Conservation (phyloP, 768 basidiomycete species). For the Boletus rufocinnamomeus region DNA sequence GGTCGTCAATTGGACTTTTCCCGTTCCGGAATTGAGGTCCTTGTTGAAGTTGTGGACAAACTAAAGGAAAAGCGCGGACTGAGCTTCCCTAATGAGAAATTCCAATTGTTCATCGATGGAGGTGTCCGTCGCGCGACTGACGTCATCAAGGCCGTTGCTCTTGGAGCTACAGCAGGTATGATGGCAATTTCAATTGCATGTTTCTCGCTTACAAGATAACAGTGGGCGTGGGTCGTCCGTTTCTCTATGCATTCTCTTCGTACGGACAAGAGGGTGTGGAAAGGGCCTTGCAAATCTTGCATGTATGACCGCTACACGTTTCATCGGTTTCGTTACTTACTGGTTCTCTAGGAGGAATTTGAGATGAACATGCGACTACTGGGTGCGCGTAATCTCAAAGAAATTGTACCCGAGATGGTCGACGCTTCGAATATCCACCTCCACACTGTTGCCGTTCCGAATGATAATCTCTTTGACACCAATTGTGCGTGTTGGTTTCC, state of each 20-base stretch:
- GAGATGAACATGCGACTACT: slow-evolving; percentile 97
- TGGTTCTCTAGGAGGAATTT: slow-evolving; percentile 76
- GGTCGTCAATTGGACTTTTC: slow-evolving; percentile 79
- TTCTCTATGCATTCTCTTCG: slow-evolving; percentile 84
- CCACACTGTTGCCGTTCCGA: slow-evolving; percentile 69
- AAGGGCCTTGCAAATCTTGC: slow-evolving; percentile 75
- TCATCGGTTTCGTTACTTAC: neutral
- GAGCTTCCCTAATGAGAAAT: slow-evolving; percentile 72
- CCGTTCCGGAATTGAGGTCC: slow-evolving; percentile 86
- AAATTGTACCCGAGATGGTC: slow-evolving; percentile 88
- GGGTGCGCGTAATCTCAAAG: slow-evolving; percentile 77
- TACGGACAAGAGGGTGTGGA: slow-evolving; percentile 90
- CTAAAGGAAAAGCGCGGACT: slow-evolving; percentile 68
- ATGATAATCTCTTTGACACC: slow-evolving; percentile 69
- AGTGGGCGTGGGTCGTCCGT: slow-evolving; percentile 86
- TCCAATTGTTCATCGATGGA: slow-evolving; percentile 92
- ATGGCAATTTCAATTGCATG: neutral
- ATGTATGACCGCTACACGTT: slow-evolving; percentile 43
- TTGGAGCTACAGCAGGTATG: slow-evolving; percentile 84
- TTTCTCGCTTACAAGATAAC: slow-evolving; percentile 12
- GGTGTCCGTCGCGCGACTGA: slow-evolving; percentile 91
- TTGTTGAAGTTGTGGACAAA: slow-evolving; percentile 79
- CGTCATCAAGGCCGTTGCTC: slow-evolving; percentile 82
- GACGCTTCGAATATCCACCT: slow-evolving; percentile 69
- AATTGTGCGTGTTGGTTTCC: slow-evolving; percentile 67